phyloP scores from a whole-genome alignment of 768 basidiomycete species.

The Pluteus cervinus region DNA sequence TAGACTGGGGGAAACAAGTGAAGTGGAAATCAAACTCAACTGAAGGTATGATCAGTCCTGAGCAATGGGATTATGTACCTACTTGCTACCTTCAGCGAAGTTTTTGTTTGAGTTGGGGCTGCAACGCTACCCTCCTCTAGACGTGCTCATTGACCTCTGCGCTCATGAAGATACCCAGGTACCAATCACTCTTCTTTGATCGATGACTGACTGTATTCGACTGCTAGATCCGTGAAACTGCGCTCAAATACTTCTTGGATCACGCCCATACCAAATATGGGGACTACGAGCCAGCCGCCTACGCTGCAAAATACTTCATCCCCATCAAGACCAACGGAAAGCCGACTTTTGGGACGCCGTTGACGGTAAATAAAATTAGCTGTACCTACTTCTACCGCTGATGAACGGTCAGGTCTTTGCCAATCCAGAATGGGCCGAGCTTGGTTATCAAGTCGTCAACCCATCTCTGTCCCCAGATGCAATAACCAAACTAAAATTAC shows the following conservation, averaged over 20 bases:
- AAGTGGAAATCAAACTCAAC: constrained; percentile 83
- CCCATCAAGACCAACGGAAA: too few species aligned
- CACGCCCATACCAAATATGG: constrained; percentile 58
- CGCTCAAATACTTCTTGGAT: constrained; percentile 79
- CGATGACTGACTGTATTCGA: not conserved
- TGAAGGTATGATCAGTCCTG: constrained; percentile 55
- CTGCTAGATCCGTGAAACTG: constrained; percentile 40
- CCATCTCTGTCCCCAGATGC: constrained; percentile 46
- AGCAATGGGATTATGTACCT: constrained; percentile 2
- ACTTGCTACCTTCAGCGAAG: constrained; percentile 47
- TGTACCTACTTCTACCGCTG: not conserved
- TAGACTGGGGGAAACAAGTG: constrained; percentile 77
- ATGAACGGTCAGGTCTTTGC: constrained; percentile 56
- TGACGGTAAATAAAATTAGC: too few species aligned
- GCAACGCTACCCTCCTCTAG: constrained; percentile 60
- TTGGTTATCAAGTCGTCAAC: constrained; percentile 75
- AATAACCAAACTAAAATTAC: constrained; percentile 62
- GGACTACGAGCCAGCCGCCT: constrained; percentile 50
- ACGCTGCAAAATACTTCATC: constrained; percentile 64
- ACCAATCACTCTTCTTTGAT: not conserved
- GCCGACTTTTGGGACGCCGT: too few species aligned
- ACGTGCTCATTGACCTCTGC: constrained; percentile 63
- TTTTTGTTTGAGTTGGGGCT: constrained; percentile 72
- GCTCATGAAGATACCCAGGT: constrained; percentile 43
- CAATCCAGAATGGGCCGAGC: constrained; percentile 53